Conservation (phyloP, 1,139 yeast species). For the Suhomyces chickasaworum region DNA sequence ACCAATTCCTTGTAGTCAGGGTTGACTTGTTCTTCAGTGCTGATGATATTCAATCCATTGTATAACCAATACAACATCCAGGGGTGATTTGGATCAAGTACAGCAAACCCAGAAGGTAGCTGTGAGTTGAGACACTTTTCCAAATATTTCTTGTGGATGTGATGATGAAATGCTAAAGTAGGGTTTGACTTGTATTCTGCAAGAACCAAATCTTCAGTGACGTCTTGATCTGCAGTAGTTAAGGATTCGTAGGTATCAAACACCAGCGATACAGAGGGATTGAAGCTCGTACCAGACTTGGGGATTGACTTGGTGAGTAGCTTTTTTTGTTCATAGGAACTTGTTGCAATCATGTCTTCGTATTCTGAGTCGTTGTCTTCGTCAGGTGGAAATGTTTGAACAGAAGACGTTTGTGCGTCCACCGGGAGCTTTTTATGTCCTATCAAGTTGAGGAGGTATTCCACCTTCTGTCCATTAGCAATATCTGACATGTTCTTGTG, state of each 20-base stretch:
- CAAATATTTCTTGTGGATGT: slow-evolving; percentile 22
- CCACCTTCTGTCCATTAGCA: slow-evolving; percentile 14
- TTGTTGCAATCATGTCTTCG: slow-evolving; percentile 15
- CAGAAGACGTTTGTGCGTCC: background rate
- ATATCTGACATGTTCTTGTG: slow-evolving; percentile 8
- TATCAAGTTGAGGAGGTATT: slow-evolving; percentile 17
- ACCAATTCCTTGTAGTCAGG: slow-evolving; percentile 16
- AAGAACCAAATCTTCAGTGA: slow-evolving; percentile 17
- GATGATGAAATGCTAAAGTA: slow-evolving; percentile 12
- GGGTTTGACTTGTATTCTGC: slow-evolving; percentile 14
- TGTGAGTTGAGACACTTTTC: slow-evolving; percentile 38
- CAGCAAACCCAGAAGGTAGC: slow-evolving; percentile 51
- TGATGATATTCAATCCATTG: slow-evolving; percentile 43
- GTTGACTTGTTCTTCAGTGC: slow-evolving; percentile 6
- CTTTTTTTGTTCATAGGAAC: slow-evolving; percentile 8
- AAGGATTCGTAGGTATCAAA: slow-evolving; percentile 17
- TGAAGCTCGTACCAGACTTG: slow-evolving; percentile 2
- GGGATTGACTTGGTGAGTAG: slow-evolving; percentile 6
- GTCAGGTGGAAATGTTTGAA: background rate
- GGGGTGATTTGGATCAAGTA: slow-evolving; percentile 83
- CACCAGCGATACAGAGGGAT: slow-evolving; percentile 8
- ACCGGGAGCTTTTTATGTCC: slow-evolving; percentile 13
- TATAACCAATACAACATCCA: slow-evolving; percentile 89
- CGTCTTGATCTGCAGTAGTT: slow-evolving; percentile 17
- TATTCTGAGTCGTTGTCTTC: slow-evolving; percentile 13